Evolutionary conservation across 768 basidiomycete species (phyloP), one percentile per base, ranked within the genome.

Genomic region (Thelephora ganbajun): DNA sequence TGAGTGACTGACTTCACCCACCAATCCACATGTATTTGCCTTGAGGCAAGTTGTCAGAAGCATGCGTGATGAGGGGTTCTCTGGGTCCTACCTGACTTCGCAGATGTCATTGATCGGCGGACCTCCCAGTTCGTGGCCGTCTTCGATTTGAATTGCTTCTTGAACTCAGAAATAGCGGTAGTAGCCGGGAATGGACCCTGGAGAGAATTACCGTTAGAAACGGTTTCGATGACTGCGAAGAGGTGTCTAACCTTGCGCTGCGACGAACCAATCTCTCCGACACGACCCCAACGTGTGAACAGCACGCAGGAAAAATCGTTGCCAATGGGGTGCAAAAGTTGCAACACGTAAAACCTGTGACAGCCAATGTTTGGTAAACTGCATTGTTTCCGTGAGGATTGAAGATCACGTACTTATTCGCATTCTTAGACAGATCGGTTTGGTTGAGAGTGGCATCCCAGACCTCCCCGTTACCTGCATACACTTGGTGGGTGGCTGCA

Each of bases 401-500:
- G 2, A 22, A 16, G 30, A 39, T 19, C 16, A 48, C 60, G 41
- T 42, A 76, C 74, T 79, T 77, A 56, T 67, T 67, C 35, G 63
- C 61, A 55, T 77, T 77, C 34, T 64, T 66, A 37, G 67, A 69
- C 44, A 77, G 65, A 51, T 77, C 68, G 1, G 77, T 77, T 55
- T 77, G 77, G 57, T 77, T 79, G 47, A 77, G 67, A 72, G 76
- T 77, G 34, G 75, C 76, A 55, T 79, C 77, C 74, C 74, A 79
- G 11, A 68, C 62, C 12, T 57, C 59, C 44, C 70, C 69, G 4
- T 50, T 57, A 35, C 67, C 65, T 26, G 56, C 51, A 47, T 68
- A 73, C 5, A 78, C 76, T 56, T 76, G 67, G 54, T 77, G 75
- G 1, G 73, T 70, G 42, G 59, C 75, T 77, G 54, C 22, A 13